A percentile compares a stretch with the other conserved stretches of the same genome.
Conservation (phyloP, 225 moss, liverwort and hornwort species). For the Ulota crispa region DNA sequence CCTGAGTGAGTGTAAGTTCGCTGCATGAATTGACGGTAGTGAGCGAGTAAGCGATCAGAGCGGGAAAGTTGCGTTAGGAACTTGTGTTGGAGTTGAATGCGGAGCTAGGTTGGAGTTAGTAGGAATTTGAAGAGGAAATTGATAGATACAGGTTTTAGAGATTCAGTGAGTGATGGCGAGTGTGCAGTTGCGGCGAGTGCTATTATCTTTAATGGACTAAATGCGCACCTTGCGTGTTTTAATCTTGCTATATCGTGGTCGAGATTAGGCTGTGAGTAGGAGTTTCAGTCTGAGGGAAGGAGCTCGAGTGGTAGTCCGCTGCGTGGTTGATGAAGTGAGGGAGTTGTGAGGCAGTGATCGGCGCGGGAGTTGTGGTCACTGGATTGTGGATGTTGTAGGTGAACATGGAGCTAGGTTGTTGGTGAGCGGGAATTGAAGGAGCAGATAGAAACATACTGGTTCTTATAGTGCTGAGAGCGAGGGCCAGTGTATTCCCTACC, state of each 20-base stretch:
- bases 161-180: constrained; percentile 22
- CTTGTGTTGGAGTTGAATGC: constrained; percentile 18
- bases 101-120: constrained; percentile 22
- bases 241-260: constrained; percentile 8
- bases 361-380: not conserved
- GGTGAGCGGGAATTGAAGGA: constrained; percentile 5
- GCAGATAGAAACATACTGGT: not conserved
- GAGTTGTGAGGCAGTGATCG: not conserved
- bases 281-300: not conserved
- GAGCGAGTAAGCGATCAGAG: not conserved
- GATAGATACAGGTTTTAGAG: not conserved
- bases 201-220: constrained; percentile 11
- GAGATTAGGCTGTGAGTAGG: constrained; percentile 5
- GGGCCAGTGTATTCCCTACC: not conserved
- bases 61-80: constrained; percentile 5
- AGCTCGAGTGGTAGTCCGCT: not conserved
- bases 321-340: constrained; percentile 10
- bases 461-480: constrained; percentile 17
- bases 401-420: constrained; percentile 30
- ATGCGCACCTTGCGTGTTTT: constrained; percentile 11
- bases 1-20: not conserved
- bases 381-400: constrained; percentile 10
- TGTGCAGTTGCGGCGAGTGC: constrained; percentile 11
- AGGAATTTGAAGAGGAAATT: constrained; percentile 4
- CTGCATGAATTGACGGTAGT: constrained; percentile 2